Percentiles rank a stretch among this genome's conserved stretches.
phyloP scores from a whole-genome alignment of 352 stramenopile species.

The Phytophthora kernoviae region DNA sequence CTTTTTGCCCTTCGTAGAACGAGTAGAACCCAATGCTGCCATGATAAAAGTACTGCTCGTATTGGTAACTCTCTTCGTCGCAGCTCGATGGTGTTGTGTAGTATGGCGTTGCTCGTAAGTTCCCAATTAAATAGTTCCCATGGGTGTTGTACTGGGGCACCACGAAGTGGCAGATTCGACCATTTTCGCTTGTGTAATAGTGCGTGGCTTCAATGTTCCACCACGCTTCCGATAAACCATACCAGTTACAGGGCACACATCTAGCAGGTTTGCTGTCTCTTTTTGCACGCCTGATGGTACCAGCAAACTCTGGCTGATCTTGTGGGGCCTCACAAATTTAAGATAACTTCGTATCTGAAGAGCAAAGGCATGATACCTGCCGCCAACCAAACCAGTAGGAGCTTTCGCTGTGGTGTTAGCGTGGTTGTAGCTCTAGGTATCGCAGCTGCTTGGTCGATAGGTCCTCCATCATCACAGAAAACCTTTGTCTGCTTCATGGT shows the following conservation, averaged over 20 bases:
- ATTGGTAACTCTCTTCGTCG: conserved; percentile 6
- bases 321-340: conserved; percentile 24
- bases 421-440: not conserved
- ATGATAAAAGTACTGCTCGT: conserved; percentile 23
- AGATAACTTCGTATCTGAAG: conserved; percentile 28
- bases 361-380: conserved; percentile 19
- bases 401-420: not conserved
- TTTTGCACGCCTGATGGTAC: conserved; percentile 4
- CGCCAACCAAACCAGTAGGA: conserved; percentile 13
- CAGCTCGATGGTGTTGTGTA: conserved; percentile 11
- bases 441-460: not conserved
- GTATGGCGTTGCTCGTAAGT: not conserved
- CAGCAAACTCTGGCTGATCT: conserved; percentile 16
- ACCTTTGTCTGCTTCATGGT: not conserved
- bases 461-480: not conserved
- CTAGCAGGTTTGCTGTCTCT: conserved; percentile 13
- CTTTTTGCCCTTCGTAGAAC: conserved; percentile 21
- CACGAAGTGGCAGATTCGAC: conserved; percentile 22
- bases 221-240: conserved; percentile 22
- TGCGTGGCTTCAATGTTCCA: conserved; percentile 23
- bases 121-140: conserved; percentile 12
- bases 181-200: conserved; percentile 8
- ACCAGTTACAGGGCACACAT: conserved; percentile 10
- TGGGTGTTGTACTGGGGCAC: conserved; percentile 31
- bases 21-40: conserved; percentile 25